Evolutionary conservation across 345 rosid genomes (phyloP).

Genomic region (Citrus hindsii): DNA sequence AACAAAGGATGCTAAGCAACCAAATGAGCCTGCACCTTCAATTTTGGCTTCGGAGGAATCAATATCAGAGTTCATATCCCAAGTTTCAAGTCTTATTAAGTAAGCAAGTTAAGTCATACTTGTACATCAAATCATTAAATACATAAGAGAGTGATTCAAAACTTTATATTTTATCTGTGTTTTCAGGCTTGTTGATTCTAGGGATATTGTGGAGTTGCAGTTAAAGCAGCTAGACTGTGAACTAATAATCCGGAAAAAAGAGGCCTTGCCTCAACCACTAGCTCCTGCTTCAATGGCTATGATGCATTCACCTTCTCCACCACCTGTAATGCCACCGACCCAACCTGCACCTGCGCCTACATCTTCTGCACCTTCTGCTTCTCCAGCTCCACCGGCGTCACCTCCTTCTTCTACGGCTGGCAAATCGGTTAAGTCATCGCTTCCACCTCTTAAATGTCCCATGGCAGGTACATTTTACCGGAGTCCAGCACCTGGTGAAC

Average conservation of each 20-base stretch:
- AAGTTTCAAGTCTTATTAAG: slow-evolving; percentile 85
- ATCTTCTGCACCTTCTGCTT: slow-evolving; percentile 36
- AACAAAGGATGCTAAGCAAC: slow-evolving; percentile 33
- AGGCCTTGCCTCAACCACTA: slow-evolving; percentile 69
- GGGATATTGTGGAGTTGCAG: slow-evolving; percentile 83
- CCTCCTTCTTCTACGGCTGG: slow-evolving; percentile 45
- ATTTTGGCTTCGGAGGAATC: slow-evolving; percentile 57
- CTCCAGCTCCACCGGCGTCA: slow-evolving; percentile 33
- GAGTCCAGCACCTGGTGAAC: slow-evolving; percentile 75
- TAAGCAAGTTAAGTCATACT: slow-evolving; percentile 27
- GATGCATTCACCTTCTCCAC: slow-evolving; percentile 55
- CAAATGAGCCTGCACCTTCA: slow-evolving; percentile 38
- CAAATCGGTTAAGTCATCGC: slow-evolving; percentile 51
- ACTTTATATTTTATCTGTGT: slow-evolving; percentile 1
- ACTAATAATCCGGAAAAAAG: slow-evolving; percentile 73
- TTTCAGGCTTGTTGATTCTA: slow-evolving; percentile 85
- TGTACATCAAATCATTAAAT: not conserved
- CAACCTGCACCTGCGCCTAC: slow-evolving; percentile 39
- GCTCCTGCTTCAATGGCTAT: slow-evolving; percentile 47
- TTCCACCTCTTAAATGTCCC: slow-evolving; percentile 75
- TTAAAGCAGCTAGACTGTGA: slow-evolving; percentile 87
- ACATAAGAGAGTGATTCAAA: not conserved
- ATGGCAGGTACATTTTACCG: slow-evolving; percentile 94
- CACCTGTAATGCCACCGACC: slow-evolving; percentile 18
- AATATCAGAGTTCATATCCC: slow-evolving; percentile 66